Conservation (phyloP, 1,284 basidiomycete genomes). For the Tilletia setariae region DNA sequence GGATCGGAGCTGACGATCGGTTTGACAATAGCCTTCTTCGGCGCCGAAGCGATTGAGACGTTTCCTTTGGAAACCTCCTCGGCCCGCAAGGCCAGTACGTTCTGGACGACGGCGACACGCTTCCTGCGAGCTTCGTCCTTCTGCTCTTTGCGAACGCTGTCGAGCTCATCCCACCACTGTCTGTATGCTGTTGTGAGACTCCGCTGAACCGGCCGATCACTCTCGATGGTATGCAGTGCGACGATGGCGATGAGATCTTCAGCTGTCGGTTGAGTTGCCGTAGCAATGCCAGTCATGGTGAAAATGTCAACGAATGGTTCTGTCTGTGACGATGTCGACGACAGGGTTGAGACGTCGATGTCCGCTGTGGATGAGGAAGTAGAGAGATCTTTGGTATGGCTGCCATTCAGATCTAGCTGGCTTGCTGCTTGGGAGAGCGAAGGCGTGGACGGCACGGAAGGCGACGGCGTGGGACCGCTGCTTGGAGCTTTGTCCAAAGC, state of each 20-base stretch:
- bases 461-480: neutral
- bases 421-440: neutral
- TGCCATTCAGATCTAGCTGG: neutral
- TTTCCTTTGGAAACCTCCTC: neutral
- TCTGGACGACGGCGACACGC: neutral
- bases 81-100: neutral
- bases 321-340: neutral
- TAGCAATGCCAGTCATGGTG: conserved; percentile 81
- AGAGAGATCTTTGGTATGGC: conserved; percentile 56
- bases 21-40: neutral
- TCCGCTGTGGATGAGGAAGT: conserved; percentile 16
- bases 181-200: conserved; percentile 74
- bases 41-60: neutral
- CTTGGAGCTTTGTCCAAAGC: neutral
- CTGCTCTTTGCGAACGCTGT: conserved; percentile 50
- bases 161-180: conserved; percentile 90
- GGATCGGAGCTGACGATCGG: neutral
- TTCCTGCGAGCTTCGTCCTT: neutral
- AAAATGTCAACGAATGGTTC: conserved; percentile 64
- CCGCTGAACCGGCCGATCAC: conserved; percentile 51
- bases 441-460: conserved; percentile 1
- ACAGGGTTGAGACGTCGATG: conserved; percentile 1
- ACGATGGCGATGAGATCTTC: conserved; percentile 86
- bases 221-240: conserved; percentile 65
- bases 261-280: conserved; percentile 72